These are phyloP conservation scores for Ophiobolus disseminans DNA, from an alignment of 2,329 filamentous ascomycete species.

Conservation along the genomic window DNA sequence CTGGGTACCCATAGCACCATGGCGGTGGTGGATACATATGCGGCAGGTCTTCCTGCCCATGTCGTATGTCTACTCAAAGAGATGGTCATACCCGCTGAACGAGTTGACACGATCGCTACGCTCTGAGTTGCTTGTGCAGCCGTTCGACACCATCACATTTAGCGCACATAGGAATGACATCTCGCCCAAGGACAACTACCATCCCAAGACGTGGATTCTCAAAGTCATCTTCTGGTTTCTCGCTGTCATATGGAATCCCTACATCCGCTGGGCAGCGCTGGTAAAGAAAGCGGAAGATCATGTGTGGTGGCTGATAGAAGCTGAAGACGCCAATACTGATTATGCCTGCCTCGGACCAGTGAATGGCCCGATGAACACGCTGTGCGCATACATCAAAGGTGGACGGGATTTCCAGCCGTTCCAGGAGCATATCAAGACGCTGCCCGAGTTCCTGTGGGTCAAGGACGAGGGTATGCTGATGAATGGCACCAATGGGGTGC, in stretches of 20 bases:
- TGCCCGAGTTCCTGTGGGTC: constrained; percentile 90
- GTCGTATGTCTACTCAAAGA: constrained; percentile 86
- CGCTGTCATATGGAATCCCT: constrained; percentile 80
- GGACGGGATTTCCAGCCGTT: constrained; percentile 77
- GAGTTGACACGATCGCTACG: constrained; percentile 75
- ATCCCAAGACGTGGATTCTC: constrained; percentile 86
- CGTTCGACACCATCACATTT: constrained; percentile 81
- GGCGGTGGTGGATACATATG: constrained; percentile 98
- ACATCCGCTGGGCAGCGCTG: constrained; percentile 71
- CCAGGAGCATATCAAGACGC: constrained; percentile 76
- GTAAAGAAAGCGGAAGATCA: constrained; percentile 78
- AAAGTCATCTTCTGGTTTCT: constrained; percentile 80
- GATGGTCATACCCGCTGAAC: constrained; percentile 78
- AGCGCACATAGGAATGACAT: constrained; percentile 81
- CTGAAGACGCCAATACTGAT: constrained; percentile 92
- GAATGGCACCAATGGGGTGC: constrained; percentile 98
- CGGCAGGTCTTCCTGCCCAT: constrained; percentile 95
- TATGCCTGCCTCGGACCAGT: constrained; percentile 87
- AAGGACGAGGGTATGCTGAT: constrained; percentile 91
- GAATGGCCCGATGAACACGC: constrained; percentile 87
- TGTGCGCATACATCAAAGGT: constrained; percentile 83
- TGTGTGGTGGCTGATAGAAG: constrained; percentile 81
- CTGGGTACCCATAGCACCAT: constrained; percentile 87
- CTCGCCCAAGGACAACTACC: constrained; percentile 81
- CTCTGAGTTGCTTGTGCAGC: constrained; percentile 81